Evolutionary conservation across 371 early-diverging fungal species (phyloP), one percentile per base, ranked within the genome.

Genomic region (Mycotypha africana): DNA sequence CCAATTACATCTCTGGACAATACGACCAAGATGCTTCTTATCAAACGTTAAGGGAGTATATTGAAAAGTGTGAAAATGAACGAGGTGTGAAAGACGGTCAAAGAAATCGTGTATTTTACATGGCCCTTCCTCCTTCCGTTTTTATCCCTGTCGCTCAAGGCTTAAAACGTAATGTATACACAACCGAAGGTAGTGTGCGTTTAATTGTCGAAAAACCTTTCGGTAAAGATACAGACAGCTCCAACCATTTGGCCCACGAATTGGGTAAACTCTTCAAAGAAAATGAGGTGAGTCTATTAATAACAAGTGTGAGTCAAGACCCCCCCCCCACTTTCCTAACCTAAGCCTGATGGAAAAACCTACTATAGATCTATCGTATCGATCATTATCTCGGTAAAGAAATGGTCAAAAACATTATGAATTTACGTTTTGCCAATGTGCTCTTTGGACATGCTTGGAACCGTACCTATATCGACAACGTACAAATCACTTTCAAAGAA

Each of bases 361-460:
- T 35, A 6, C 10, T 17, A 28, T 61, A 91, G 88, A 88, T 92
- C 36, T 97, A 90, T 74, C 90, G 98, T 56, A 98, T 97, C 51
- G 97, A 97, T 66, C 98, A 97, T 63, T 97, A 97, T 55, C 85
- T 97, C 42, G 98, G 98, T 56, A 97, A 97, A 63, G 98, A 97
- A 56, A 33, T 33, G 34, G 34, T 33, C 4, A 33, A 33, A n/a
- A 96, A 95, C 65, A 58, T 96, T 41, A 83, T 97, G 81, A 82
- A 86, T 2, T 61, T 97, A 46, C 80, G 97, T 22, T 97, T 97
- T 55, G 92, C 92, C 54, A 97, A 97, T 68, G 77, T 89, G 24
- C 86, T 95, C 60, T 94, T 92, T 63, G 86, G 88, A 20, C 84
- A 93, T 20, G 77, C 88, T 46, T 97, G 98, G 98, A 85, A 92